Base-by-base conservation (phyloP, 2,329 filamentous ascomycete species). In the Ophiostoma populinum region DNA sequence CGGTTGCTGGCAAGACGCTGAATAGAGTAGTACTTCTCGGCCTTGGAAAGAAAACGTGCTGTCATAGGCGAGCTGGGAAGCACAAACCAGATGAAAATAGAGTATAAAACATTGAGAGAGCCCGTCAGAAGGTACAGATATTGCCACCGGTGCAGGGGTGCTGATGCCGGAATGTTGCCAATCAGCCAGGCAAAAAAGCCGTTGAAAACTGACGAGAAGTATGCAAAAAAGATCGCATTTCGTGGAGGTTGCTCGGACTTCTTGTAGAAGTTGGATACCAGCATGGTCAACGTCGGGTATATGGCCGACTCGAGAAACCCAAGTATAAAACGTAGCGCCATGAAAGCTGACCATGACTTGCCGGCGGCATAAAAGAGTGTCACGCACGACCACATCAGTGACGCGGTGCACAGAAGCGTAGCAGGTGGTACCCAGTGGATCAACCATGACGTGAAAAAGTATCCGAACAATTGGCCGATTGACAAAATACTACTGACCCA, bases 201-300 rank as follows among this genome's bases (percentile, higher is more conserved):
- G 27, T 29, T 29, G 15, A 29, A 29, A 17, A 29, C 27, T 6
- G 27, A 29, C 7, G 27, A 29, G 19, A 29, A 29, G 13, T 24
- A 32, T 7, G 30, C 30, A 24, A 27, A 39, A 20, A 15, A 21
- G 30, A 31, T 36, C 2, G 32, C 35, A 16, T 40, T 37, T 4
- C 39, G 28, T 3, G 34, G 34, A 15, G 39, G 38, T 32, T 43
- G 39, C 27, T 38, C 39, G 16, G 18, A 12, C 22, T 37, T 34
- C 11, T 45, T 52, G 38, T 52, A 53, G 46, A 49, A 54, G 45
- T 49, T 50, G 20, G 44, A 42, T 8, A 51, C 38, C 4, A 54
- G 43, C 15, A 55, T 40, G 12, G 53, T 47, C 45, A 52, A 41
- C 51, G 42, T 46, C 1, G 46, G 49, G 11, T 46, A 40, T 16